Base-by-base conservation (phyloP, 2,329 filamentous ascomycete genomes). In the Rhynchosporium secalis region DNA sequence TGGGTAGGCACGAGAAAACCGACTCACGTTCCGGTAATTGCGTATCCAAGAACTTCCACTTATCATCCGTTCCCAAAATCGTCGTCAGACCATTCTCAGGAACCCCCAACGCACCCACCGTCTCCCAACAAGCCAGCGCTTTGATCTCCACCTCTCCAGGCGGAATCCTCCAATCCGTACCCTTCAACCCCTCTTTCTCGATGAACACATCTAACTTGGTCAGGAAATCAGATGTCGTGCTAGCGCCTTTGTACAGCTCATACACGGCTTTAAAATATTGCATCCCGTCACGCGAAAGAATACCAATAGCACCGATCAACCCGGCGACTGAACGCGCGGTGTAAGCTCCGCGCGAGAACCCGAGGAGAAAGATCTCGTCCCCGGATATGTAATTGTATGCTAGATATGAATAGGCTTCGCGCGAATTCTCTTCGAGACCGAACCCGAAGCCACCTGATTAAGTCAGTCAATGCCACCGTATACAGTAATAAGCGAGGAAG, bases 321-420 rank as follows among this genome's bases (percentile, higher is more conserved):
- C 70, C 69, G 31, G 72, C 72, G 38, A 75, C 69, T n/a, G 73
- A 72, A 33, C 75, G 71, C 7, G 72, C 74, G 1, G 74, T 76
- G 54, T 75, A 78, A 0, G 75, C 76, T 0, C 76, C 76, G n/a
- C 76, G 68, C 7, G 75, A 77, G 61, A 77, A 77, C 0, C 75
- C 76, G 20, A 75, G 64, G 6, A 61, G 61, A 58, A 43, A 65
- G 20, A 65, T 56, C 45, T 63, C 55, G 41, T 63, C 61, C 12
- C 61, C 61, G 9, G 58, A 43, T 2, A 15, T 5, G 33, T 49
- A 63, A 36, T 60, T 61, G 31, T 52, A 48, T 7, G 75, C 76
- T 3, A 80, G 66, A 62, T 81, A 81, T 26, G 74, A 72, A 66
- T 81, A 81, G 4, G 64, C 61, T 56, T 62, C 57, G 12, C 40